These are phyloP conservation scores for Beta lomatogona DNA, from an alignment of 179 eudicot genomes.

Conservation along the genomic window DNA sequence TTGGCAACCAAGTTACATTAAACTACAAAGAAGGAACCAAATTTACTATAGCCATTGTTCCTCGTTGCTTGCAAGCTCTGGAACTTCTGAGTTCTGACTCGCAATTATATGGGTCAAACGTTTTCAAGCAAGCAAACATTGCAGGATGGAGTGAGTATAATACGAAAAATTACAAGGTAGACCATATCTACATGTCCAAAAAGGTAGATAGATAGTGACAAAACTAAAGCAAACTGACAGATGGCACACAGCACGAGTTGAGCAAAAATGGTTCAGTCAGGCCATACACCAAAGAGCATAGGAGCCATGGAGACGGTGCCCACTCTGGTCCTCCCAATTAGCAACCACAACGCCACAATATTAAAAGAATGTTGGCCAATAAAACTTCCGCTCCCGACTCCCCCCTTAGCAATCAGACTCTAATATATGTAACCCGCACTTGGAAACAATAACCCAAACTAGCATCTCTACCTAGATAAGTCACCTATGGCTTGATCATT, in stretches of 20 bases:
- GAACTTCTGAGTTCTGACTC: neutral
- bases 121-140: neutral
- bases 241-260: neutral
- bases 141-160: neutral
- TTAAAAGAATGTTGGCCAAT: neutral
- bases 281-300: neutral
- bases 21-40: neutral
- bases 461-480: neutral
- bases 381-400: neutral
- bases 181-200: neutral
- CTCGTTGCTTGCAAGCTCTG: neutral
- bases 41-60: neutral
- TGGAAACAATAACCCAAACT: neutral
- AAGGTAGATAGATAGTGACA: neutral
- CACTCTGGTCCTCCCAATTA: neutral
- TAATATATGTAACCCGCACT: neutral
- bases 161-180: neutral
- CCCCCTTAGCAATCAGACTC: neutral
- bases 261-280: neutral
- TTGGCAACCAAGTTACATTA: neutral
- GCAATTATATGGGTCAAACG: neutral
- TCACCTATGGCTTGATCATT: neutral
- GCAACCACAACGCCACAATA: neutral
- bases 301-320: neutral
- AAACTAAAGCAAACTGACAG: neutral